phyloP scores from a whole-genome alignment of 106 monocot species.

The Dioscorea dumetorum region DNA sequence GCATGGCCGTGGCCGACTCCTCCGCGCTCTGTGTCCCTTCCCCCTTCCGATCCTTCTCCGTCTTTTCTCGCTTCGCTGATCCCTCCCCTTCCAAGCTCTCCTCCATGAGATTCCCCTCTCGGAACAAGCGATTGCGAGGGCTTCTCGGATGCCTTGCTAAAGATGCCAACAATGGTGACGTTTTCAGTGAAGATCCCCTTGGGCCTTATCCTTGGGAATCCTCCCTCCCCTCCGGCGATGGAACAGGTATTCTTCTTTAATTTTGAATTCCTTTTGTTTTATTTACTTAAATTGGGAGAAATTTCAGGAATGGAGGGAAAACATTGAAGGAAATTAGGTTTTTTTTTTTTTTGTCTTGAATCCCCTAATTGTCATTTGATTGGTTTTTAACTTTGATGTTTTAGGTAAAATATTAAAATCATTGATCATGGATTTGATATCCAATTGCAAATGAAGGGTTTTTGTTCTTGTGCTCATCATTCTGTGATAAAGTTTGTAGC shows the following conservation, averaged over 20 bases:
- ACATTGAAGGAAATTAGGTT: not conserved
- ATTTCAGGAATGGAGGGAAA: not conserved
- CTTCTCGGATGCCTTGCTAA: slow-evolving; percentile 19
- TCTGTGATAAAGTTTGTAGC: not conserved
- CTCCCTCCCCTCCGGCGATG: slow-evolving; percentile 15
- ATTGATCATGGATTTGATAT: too few species aligned
- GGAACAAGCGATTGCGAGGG: not conserved
- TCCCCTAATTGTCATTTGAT: not conserved
- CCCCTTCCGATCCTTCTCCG: slow-evolving; percentile 15
- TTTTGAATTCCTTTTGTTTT: not conserved
- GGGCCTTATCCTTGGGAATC: slow-evolving; percentile 81
- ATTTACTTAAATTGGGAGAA: not conserved
- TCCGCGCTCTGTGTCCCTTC: slow-evolving; percentile 27
- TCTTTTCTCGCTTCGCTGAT: not conserved
- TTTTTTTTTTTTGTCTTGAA: not conserved
- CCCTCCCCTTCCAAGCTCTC: not conserved
- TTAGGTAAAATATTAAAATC: too few species aligned
- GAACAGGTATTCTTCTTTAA: slow-evolving; percentile 13
- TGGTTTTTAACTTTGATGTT: not conserved
- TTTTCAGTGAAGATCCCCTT: slow-evolving; percentile 37
- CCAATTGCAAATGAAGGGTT: too few species aligned
- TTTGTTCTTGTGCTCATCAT: not conserved
- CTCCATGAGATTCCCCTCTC: not conserved
- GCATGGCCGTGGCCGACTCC: slow-evolving; percentile 24
- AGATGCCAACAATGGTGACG: slow-evolving; percentile 22